A percentile compares a stretch with the other conserved stretches of the same genome.
These are phyloP conservation scores for Tephrocybe sp. DNA, from an alignment of 768 basidiomycete genomes.

Conservation along the genomic window DNA sequence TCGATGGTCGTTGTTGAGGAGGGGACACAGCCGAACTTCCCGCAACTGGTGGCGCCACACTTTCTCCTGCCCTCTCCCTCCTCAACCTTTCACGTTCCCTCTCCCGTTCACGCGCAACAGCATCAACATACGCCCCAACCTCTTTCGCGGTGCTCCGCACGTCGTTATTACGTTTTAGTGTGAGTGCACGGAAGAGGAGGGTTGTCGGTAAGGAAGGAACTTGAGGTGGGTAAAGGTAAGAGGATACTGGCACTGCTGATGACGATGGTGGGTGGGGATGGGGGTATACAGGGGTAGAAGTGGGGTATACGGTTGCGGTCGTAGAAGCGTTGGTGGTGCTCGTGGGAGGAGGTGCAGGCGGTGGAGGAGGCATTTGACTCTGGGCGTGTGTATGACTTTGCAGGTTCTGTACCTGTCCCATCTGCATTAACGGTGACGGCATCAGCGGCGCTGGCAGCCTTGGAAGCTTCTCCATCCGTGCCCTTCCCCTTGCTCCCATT, in stretches of 20 bases:
- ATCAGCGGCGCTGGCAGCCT: not conserved
- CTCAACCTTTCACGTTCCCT: constrained; percentile 73
- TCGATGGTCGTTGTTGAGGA: constrained; percentile 20
- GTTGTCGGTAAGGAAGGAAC: no score
- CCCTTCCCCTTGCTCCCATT: not conserved
- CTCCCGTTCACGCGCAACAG: constrained; percentile 74
- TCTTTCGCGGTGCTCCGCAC: constrained; percentile 52
- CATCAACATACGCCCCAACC: constrained; percentile 72
- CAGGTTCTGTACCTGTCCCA: no score
- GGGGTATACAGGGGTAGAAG: constrained; percentile 62
- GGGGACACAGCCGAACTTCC: constrained; percentile 33
- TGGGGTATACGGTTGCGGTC: constrained; percentile 46
- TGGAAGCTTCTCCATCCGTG: not conserved
- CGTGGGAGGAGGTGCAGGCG: constrained; percentile 29
- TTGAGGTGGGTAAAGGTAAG: not conserved
- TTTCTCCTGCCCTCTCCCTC: constrained; percentile 52
- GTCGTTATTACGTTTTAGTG: not conserved
- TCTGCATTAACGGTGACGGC: not conserved
- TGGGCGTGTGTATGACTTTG: no score
- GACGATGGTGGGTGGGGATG: constrained; percentile 31
- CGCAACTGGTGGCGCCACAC: no score
- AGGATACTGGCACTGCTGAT: not conserved
- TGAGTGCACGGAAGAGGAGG: not conserved
- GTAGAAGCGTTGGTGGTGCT: constrained; percentile 45
- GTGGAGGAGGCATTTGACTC: no score